Conservation (phyloP, 1,139 yeast genomes). For the Candida buenavistaensis region DNA sequence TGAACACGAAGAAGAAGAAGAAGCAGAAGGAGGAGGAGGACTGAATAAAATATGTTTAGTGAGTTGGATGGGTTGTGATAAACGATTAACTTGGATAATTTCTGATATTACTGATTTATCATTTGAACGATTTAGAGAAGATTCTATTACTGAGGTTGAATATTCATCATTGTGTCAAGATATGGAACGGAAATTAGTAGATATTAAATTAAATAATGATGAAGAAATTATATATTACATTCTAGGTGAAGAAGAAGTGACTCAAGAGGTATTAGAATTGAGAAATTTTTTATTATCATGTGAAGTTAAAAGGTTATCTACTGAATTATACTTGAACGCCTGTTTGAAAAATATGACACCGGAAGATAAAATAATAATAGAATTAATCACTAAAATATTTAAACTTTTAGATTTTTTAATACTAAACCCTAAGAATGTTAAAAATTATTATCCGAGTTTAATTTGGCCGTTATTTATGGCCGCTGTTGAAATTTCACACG, state of each 20-base stretch:
- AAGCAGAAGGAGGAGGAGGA: conserved; percentile 6
- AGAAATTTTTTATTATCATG: conserved; percentile 28
- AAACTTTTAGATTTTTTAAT: conserved; percentile 23
- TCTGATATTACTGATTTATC: conserved; percentile 39
- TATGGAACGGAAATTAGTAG: conserved; percentile 15
- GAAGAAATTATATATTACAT: background rate
- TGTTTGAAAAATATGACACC: conserved; percentile 23
- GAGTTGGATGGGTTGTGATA: conserved; percentile 33
- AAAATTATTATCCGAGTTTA: conserved; percentile 27
- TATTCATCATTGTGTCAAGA: conserved; percentile 17
- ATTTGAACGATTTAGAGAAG: conserved; percentile 24
- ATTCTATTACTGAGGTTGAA: conserved; percentile 17
- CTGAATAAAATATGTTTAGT: conserved; percentile 12
- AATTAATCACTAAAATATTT: conserved; percentile 18
- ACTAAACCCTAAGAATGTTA: conserved; percentile 16
- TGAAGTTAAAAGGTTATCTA: conserved; percentile 27
- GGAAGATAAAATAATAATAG: conserved; percentile 17
- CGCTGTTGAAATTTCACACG: conserved; percentile 24
- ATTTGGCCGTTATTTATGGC: conserved; percentile 29
- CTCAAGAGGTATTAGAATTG: conserved; percentile 18
- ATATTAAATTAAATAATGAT: conserved; percentile 14
- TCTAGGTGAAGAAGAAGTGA: background rate
- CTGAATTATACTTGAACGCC: conserved; percentile 27
- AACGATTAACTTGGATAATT: conserved; percentile 24
- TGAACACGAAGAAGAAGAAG: conserved; percentile 17